These are phyloP conservation scores for Emergomyces africanus DNA, from an alignment of 2,329 filamentous ascomycete species.

Conservation along the genomic window DNA sequence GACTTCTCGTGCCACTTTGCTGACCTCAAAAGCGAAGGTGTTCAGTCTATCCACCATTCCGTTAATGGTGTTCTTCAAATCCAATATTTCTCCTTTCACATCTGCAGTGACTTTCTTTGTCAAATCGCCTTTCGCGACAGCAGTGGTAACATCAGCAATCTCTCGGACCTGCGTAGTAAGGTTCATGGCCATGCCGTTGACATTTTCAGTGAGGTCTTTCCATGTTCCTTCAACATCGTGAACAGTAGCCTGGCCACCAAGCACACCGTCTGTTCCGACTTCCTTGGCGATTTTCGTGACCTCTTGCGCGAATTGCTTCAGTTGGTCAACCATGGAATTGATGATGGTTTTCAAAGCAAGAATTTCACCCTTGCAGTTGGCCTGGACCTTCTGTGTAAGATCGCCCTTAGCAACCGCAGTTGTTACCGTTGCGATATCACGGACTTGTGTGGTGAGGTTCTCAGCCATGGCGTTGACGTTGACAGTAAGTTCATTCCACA, in stretches of 20 bases:
- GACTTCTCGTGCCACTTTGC: constrained; percentile 53
- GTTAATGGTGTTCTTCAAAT: constrained; percentile 81
- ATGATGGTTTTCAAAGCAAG: constrained; percentile 94
- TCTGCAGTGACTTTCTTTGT: constrained; percentile 94
- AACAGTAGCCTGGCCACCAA: constrained; percentile 89
- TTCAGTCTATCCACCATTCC: constrained; percentile 54
- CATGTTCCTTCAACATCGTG: constrained; percentile 96
- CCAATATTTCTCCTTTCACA: constrained; percentile 84
- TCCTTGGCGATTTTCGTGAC: constrained; percentile 94
- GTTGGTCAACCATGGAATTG: constrained; percentile 97
- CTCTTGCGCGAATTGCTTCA: constrained; percentile 92
- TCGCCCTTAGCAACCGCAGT: constrained; percentile 68
- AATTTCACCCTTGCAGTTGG: constrained; percentile 83
- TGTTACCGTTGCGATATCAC: constrained; percentile 78
- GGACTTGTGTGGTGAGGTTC: constrained; percentile 75
- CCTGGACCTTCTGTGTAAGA: constrained; percentile 91
- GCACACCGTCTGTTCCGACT: constrained; percentile 86
- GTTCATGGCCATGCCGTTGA: constrained; percentile 99
- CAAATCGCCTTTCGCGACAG: constrained; percentile 85
- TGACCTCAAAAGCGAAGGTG: constrained; percentile 53
- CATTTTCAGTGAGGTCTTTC: constrained; percentile 88
- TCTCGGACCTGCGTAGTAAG: constrained; percentile 94
- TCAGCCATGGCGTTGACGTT: constrained; percentile 84
- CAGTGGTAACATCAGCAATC: constrained; percentile 92
- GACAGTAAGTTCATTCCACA: constrained; percentile 79